Conservation (phyloP, 495 filamentous ascomycete species). For the Talaromyces stipitatus region DNA sequence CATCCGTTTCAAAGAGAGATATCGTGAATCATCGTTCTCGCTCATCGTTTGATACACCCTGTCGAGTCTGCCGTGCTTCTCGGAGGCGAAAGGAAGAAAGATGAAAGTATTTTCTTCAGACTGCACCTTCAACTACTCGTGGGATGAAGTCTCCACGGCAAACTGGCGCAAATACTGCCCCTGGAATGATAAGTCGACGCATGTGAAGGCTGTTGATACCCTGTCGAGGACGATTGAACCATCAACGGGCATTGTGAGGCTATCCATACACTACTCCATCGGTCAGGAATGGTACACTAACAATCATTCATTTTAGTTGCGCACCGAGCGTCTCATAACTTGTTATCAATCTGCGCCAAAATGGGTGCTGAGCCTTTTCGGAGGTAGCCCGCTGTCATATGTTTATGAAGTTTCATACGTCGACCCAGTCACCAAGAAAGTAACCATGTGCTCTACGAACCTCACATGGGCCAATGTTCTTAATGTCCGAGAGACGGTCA, state of each 20-base stretch:
- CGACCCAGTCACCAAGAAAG: slow-evolving; percentile 68
- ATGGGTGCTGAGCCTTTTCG: slow-evolving; percentile 74
- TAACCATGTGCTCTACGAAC: slow-evolving; percentile 91
- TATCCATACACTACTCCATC: neutral
- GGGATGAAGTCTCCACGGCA: slow-evolving; percentile 97
- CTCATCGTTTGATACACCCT: neutral
- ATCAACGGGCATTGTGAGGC: slow-evolving; percentile 69
- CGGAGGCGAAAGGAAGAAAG: slow-evolving; percentile 5
- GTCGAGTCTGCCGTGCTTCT: neutral
- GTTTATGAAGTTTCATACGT: slow-evolving; percentile 96
- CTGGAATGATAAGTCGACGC: slow-evolving; percentile 92
- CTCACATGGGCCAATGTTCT: slow-evolving; percentile 84
- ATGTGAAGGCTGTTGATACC: slow-evolving; percentile 93
- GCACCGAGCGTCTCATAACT: slow-evolving; percentile 94
- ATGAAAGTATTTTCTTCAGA: slow-evolving; percentile 94
- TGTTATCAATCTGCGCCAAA: slow-evolving; percentile 83
- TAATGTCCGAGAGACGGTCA: slow-evolving; percentile 80
- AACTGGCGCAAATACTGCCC: slow-evolving; percentile 99
- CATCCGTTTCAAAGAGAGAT: neutral
- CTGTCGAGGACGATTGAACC: slow-evolving; percentile 74
- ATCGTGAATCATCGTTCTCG: neutral
- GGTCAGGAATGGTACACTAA: neutral
- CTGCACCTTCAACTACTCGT: slow-evolving; percentile 92
- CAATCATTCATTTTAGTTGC: slow-evolving; percentile 46
- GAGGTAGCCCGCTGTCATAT: slow-evolving; percentile 64